Base-by-base conservation (phyloP, 352 stramenopile genomes). In the Phytophthora podocarpi region DNA sequence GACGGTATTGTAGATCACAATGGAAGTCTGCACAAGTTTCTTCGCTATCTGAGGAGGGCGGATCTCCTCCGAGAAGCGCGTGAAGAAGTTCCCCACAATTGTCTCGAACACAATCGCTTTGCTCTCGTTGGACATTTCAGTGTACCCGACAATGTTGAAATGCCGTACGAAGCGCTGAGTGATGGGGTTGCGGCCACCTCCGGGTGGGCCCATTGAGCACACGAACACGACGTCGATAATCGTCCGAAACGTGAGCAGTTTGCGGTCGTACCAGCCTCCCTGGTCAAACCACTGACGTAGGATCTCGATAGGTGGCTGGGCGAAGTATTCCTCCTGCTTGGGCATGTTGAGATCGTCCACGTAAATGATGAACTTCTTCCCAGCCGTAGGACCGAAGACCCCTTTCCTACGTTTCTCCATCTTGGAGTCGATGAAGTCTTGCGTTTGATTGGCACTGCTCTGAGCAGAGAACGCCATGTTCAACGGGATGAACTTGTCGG, bases 271-370 rank as follows among this genome's bases (percentile, higher is more conserved):
- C 95, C 95, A 98, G 3, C 94, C 95, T 37, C 80, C 90, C 64
- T 98, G 93, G 64, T 98, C 90, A 46, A 98, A 97, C 89, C 89
- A 98, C 70, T 98, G 95, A 0, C 95, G 79, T 32, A 98, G 47
- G 20, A 98, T 93, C 64, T 98, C 95, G 42, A 98, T 96, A 6
- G 95, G 91, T 8, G 95, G 95, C 73, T 98, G 95, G 1, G 95
- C 95, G 42, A 97, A 97, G 53, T 96, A 98, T 48, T 96, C 87
- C 55, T 98, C 94, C 30, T 91, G 85, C 59, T 97, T 97, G 1
- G 95, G 95, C 95, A 98, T 98, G 67, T 98, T 98, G 7, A 98
- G 64, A 57, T 98, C 95, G 67, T 98, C 95, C 12, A 98, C 83
- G 59, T 98, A 97, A 26, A 98, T 82, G 48, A 98, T 89, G 32